Percentiles rank a stretch among this genome's conserved stretches.
These are phyloP conservation scores for Clonostachys rosea DNA, from an alignment of 2,329 filamentous ascomycete genomes.

Conservation along the genomic window DNA sequence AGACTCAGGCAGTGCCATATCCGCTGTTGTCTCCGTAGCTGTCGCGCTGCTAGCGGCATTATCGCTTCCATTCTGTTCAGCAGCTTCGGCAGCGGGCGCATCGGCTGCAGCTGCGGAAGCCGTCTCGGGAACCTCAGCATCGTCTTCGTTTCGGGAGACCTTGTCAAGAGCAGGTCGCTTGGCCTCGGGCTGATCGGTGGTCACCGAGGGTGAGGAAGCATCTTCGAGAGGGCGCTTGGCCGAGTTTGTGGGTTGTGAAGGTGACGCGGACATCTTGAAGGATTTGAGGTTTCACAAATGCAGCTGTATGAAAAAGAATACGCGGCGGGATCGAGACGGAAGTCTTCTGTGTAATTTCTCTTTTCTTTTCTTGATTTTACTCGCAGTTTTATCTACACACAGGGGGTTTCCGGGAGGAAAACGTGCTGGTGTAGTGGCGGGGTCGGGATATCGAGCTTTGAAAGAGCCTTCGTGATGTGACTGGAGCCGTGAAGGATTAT, in stretches of 20 bases:
- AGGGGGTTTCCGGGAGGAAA: slow-evolving; percentile 81
- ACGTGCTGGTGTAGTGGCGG: slow-evolving; percentile 78
- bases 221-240: slow-evolving; percentile 95
- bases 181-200: slow-evolving; percentile 90
- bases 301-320: not conserved
- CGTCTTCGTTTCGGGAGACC: slow-evolving; percentile 65
- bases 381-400: slow-evolving; percentile 68
- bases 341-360: not conserved
- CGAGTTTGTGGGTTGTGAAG: slow-evolving; percentile 61
- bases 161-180: slow-evolving; percentile 97
- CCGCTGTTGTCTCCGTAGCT: slow-evolving; percentile 31
- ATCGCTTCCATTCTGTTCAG: slow-evolving; percentile 44
- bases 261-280: slow-evolving; percentile 68
- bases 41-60: slow-evolving; percentile 28
- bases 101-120: slow-evolving; percentile 6
- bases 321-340: not conserved
- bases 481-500: slow-evolving; percentile 2
- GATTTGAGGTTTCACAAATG: slow-evolving; percentile 14
- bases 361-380: slow-evolving; percentile 33
- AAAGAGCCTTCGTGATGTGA: slow-evolving; percentile 3
- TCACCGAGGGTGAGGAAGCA: slow-evolving; percentile 87
- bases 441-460: slow-evolving; percentile 14
- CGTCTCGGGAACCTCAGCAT: slow-evolving; percentile 35
- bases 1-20: slow-evolving; percentile 14
- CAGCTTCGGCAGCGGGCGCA: slow-evolving; percentile 22